phyloP scores from a whole-genome alignment of 2,329 filamentous ascomycete genomes.

The Ophiocordyceps unilateralis region DNA sequence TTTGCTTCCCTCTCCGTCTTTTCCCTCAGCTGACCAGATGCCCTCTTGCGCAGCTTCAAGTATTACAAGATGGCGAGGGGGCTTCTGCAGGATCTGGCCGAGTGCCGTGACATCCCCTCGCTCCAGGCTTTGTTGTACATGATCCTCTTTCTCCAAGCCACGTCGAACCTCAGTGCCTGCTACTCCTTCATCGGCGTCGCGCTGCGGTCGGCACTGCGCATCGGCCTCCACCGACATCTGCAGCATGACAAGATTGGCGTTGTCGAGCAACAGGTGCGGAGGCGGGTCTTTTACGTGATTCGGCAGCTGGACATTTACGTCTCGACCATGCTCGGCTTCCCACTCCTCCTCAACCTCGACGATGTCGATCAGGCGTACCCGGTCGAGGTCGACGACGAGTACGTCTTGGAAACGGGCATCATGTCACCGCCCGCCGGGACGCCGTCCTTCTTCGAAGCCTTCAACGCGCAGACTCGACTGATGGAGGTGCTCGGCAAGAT shows the following conservation, averaged over 20 bases:
- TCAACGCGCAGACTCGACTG: slow-evolving; percentile 46
- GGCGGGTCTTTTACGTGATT: slow-evolving; percentile 50
- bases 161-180: slow-evolving; percentile 61
- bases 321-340: slow-evolving; percentile 49
- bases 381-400: slow-evolving; percentile 49
- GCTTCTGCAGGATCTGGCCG: slow-evolving; percentile 46
- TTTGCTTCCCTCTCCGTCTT: background rate
- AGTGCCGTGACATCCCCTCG: slow-evolving; percentile 57
- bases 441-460: slow-evolving; percentile 44
- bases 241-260: slow-evolving; percentile 43
- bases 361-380: slow-evolving; percentile 52
- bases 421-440: slow-evolving; percentile 35
- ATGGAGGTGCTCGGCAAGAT: slow-evolving; percentile 49
- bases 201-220: slow-evolving; percentile 54
- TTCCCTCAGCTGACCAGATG: background rate
- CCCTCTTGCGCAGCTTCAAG: slow-evolving; percentile 37
- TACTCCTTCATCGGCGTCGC: slow-evolving; percentile 70
- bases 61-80: slow-evolving; percentile 54
- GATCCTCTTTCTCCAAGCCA: slow-evolving; percentile 65
- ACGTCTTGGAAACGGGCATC: slow-evolving; percentile 42
- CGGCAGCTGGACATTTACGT: slow-evolving; percentile 57
- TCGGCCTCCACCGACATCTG: slow-evolving; percentile 62
- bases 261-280: slow-evolving; percentile 45
- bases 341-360: slow-evolving; percentile 42
- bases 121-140: slow-evolving; percentile 64